Conservation (phyloP, 2,329 filamentous ascomycete species). For the Emmonsiellopsis sp. region DNA sequence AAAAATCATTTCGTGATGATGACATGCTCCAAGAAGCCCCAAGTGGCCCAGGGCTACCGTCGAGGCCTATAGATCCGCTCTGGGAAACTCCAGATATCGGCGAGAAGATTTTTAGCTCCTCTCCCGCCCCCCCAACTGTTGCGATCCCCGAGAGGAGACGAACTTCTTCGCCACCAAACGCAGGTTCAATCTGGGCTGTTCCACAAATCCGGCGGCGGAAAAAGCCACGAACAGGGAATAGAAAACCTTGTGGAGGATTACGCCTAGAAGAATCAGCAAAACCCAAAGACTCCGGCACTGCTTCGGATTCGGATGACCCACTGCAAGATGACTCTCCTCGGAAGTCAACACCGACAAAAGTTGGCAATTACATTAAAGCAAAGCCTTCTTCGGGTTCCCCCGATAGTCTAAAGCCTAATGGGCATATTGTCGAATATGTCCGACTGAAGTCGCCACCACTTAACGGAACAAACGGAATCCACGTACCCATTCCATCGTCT, state of each 20-base stretch:
- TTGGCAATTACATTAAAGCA: not conserved
- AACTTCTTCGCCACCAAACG: conserved; percentile 24
- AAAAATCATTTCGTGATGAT: not conserved
- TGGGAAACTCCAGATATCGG: conserved; percentile 25
- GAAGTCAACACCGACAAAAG: conserved; percentile 13
- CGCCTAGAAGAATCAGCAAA: conserved; percentile 11
- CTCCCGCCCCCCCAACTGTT: not conserved
- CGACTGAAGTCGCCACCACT: no score
- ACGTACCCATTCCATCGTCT: no score
- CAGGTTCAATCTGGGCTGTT: conserved; percentile 30
- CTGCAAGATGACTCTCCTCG: conserved; percentile 25
- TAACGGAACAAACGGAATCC: no score
- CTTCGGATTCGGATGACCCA: conserved; percentile 33
- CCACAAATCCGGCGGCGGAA: conserved; percentile 16
- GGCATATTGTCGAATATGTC: no score
- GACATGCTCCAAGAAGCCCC: conserved; percentile 3
- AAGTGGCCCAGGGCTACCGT: not conserved
- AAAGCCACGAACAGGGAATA: conserved; percentile 11
- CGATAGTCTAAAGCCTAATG: not conserved
- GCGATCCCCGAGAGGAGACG: conserved; percentile 8
- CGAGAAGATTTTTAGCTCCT: not conserved
- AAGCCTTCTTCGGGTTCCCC: not conserved
- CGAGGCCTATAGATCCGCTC: conserved; percentile 12
- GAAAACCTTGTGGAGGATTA: not conserved
- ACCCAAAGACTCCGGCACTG: conserved; percentile 10